Conservation (phyloP, 768 basidiomycete species). For the Phlebiopsis flavidoalba region DNA sequence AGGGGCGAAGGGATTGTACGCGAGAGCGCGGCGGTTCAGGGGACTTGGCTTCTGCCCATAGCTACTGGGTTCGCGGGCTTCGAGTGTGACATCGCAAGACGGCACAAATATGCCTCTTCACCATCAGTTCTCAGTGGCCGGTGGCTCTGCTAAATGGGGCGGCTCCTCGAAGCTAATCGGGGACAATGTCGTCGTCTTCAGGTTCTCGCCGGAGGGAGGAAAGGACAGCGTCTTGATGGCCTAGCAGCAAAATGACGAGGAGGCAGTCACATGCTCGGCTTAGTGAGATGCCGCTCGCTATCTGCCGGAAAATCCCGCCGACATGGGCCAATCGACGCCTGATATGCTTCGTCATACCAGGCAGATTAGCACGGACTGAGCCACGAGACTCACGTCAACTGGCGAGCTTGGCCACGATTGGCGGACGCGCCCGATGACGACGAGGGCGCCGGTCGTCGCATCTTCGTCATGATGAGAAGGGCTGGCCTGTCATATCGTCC, state of each 20-base stretch:
- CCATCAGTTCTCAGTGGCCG: constrained; percentile 43
- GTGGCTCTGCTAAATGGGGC: constrained; percentile 5
- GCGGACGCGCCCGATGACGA: constrained; percentile 21
- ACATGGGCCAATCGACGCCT: constrained; percentile 71
- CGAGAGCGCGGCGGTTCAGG: constrained; percentile 47
- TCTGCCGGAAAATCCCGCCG: constrained; percentile 31
- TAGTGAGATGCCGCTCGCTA: constrained; percentile 7
- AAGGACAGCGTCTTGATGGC: neutral
- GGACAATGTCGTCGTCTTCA: constrained; percentile 9
- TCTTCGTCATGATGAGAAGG: constrained; percentile 48
- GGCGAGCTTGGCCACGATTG: constrained; percentile 24
- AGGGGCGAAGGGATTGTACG: constrained; percentile 70
- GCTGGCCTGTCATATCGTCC: constrained; percentile 29
- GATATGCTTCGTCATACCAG: constrained; percentile 81
- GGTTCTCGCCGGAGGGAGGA: neutral
- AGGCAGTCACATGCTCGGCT: neutral
- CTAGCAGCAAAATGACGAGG: constrained; percentile 3
- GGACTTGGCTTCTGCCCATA: constrained; percentile 21
- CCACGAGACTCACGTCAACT: constrained; percentile 42
- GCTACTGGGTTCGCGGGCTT: constrained; percentile 25
- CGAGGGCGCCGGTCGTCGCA: constrained; percentile 36
- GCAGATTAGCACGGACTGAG: too few species aligned
- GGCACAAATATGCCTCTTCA: constrained; percentile 65
- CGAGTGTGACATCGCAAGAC: constrained; percentile 50
- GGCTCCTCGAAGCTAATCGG: constrained; percentile 13